These are phyloP conservation scores for Pythium scleroteichum DNA, from an alignment of 352 stramenopile genomes.

Conservation along the genomic window DNA sequence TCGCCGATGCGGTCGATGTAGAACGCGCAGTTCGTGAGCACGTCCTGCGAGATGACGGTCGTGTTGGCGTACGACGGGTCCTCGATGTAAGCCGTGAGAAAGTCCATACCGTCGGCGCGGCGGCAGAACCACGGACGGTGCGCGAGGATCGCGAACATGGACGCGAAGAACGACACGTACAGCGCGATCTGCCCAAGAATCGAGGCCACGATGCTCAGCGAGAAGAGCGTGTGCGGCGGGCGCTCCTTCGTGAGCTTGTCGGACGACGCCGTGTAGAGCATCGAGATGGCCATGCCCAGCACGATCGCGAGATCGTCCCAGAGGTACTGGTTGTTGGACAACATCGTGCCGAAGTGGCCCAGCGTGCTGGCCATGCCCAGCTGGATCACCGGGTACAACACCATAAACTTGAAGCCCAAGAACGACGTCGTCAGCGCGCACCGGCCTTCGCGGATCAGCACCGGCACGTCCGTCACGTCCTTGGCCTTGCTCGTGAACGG, in stretches of 20 bases:
- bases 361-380: slow-evolving; percentile 36
- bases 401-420: slow-evolving; percentile 58
- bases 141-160: slow-evolving; percentile 32
- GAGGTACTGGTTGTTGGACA: slow-evolving; percentile 64
- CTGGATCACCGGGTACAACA: slow-evolving; percentile 65
- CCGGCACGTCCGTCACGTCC: slow-evolving; percentile 63
- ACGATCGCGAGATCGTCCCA: slow-evolving; percentile 61
- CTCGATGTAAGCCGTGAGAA: slow-evolving; percentile 24
- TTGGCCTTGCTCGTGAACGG: slow-evolving; percentile 89
- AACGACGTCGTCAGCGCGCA: slow-evolving; percentile 73
- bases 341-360: slow-evolving; percentile 32
- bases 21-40: slow-evolving; percentile 29
- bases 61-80: slow-evolving; percentile 10
- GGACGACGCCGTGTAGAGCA: slow-evolving; percentile 53
- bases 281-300: slow-evolving; percentile 47
- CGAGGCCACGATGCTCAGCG: slow-evolving; percentile 45
- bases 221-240: slow-evolving; percentile 54
- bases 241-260: slow-evolving; percentile 33
- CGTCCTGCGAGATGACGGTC: not conserved
- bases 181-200: slow-evolving; percentile 48
- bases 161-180: slow-evolving; percentile 51
- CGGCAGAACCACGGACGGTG: slow-evolving; percentile 50
- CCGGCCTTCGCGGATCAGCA: slow-evolving; percentile 81
- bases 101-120: slow-evolving; percentile 32
- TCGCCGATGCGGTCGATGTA: slow-evolving; percentile 32